Percentiles rank a stretch among this genome's conserved stretches.
phyloP scores from a whole-genome alignment of 2,329 filamentous ascomycete genomes.

The Paecilomyces variotii region DNA sequence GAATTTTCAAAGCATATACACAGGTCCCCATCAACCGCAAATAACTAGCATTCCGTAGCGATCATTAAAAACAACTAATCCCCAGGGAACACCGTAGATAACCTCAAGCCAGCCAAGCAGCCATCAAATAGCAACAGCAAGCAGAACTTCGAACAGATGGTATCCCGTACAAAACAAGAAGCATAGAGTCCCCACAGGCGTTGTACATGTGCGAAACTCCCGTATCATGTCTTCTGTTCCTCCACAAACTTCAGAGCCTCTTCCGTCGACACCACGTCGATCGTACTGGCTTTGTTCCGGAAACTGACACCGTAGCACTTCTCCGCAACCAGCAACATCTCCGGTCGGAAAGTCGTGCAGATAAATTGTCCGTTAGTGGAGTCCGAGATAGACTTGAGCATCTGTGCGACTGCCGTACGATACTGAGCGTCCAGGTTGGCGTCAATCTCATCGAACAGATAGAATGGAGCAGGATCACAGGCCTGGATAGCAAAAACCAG shows the following conservation, averaged over 20 bases:
- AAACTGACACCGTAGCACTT: constrained; percentile 96
- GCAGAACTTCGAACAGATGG: background rate
- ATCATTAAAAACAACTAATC: background rate
- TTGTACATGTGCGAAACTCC: background rate
- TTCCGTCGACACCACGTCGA: constrained; percentile 80
- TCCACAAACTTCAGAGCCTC: constrained; percentile 92
- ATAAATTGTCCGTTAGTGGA: constrained; percentile 70
- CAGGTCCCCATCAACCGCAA: background rate
- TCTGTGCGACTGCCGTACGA: constrained; percentile 84
- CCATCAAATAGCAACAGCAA: background rate
- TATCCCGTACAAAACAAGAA: background rate
- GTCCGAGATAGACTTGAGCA: constrained; percentile 68
- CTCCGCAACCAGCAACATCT: constrained; percentile 91
- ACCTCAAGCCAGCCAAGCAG: background rate
- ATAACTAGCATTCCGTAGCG: background rate
- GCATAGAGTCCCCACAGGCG: background rate
- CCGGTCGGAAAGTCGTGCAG: constrained; percentile 95
- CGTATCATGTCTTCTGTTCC: constrained; percentile 53
- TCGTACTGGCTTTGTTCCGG: constrained; percentile 85
- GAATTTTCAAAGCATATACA: background rate
- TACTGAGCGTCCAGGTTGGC: constrained; percentile 98
- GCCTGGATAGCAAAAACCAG: constrained; percentile 98
- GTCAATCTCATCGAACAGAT: constrained; percentile 98
- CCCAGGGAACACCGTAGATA: background rate
- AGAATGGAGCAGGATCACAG: constrained; percentile 94